phyloP scores from a whole-genome alignment of 2,329 filamentous ascomycete genomes.

The Metarhizium humberi region DNA sequence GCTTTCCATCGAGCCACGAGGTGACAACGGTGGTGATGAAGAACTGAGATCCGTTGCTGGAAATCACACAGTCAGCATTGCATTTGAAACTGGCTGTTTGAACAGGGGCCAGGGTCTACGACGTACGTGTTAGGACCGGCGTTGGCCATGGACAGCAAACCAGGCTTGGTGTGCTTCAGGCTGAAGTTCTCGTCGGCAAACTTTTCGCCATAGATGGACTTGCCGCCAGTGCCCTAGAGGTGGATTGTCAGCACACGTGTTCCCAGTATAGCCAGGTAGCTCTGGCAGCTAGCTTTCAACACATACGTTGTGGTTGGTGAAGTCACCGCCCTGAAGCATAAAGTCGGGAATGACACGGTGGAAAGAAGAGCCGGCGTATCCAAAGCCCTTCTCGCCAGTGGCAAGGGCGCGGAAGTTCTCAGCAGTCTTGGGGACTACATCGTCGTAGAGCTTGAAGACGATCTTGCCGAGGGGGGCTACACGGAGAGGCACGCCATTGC shows the following conservation, averaged over 20 bases:
- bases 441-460: constrained; percentile 81
- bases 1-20: constrained; percentile 73
- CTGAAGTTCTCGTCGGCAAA: constrained; percentile 13
- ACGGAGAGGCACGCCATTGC: background rate
- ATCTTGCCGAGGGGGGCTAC: constrained; percentile 51
- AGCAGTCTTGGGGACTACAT: constrained; percentile 79
- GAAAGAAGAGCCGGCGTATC: constrained; percentile 77
- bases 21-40: constrained; percentile 93
- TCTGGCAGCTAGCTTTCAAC: background rate
- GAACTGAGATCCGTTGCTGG: constrained; percentile 98
- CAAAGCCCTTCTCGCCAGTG: constrained; percentile 71
- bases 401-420: constrained; percentile 80
- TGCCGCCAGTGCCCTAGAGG: constrained; percentile 12
- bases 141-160: constrained; percentile 14
- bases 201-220: constrained; percentile 13
- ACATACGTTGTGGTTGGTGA: constrained; percentile 77
- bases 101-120: background rate
- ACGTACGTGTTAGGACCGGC: constrained; percentile 14
- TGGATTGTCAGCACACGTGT: no score
- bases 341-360: constrained; percentile 89
- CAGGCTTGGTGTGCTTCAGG: constrained; percentile 11
- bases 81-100: background rate
- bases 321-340: constrained; percentile 96
- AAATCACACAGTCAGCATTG: background rate
- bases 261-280: no score